Percentiles rank a stretch among this genome's conserved stretches.
Conservation (phyloP, 208 protist species). For the Acanthamoeba royreba region DNA sequence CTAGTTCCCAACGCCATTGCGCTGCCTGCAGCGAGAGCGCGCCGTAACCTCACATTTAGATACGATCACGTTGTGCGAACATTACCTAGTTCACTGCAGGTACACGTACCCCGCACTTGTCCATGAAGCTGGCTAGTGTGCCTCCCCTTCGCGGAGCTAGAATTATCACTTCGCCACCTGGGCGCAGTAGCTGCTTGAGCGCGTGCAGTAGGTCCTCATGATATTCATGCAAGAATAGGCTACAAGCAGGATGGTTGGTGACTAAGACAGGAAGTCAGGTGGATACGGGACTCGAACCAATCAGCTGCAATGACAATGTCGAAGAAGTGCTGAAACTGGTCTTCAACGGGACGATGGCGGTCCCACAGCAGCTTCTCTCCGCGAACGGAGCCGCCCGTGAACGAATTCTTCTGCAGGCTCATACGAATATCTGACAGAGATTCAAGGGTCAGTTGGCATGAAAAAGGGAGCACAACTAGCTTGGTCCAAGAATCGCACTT, state of each 20-base stretch:
- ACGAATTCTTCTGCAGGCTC: neutral
- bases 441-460: neutral
- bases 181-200: no score
- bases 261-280: neutral
- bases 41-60: no score
- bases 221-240: neutral
- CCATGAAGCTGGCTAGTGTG: no score
- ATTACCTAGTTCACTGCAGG: no score
- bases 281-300: neutral
- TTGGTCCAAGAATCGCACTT: no score
- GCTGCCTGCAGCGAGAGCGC: no score
- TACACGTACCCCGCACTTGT: no score
- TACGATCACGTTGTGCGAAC: no score
- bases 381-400: no score
- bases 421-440: neutral
- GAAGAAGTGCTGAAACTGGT: neutral
- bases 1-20: no score
- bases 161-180: no score
- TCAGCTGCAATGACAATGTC: neutral
- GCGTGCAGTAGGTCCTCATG: neutral
- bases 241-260: neutral
- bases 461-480: neutral
- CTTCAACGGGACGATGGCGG: neutral
- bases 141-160: no score
- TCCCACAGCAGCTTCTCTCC: conserved; percentile 14